phyloP scores from a whole-genome alignment of 768 basidiomycete genomes.

The Kwoniella bestiolae region DNA sequence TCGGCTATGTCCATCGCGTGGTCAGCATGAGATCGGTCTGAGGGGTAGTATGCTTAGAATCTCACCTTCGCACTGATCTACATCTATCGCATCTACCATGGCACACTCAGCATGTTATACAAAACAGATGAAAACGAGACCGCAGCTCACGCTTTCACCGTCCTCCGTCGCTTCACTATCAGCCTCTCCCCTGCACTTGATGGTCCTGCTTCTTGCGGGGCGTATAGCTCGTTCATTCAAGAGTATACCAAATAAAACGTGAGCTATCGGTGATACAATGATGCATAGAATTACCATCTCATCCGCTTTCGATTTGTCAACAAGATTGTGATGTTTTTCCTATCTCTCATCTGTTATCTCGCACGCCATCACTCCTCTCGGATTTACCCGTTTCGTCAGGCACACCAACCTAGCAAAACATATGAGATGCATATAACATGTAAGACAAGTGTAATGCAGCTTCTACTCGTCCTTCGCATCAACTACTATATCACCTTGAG shows the following conservation, averaged over 20 bases:
- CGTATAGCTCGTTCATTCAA: background rate
- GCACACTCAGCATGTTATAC: background rate
- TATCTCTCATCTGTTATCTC: background rate
- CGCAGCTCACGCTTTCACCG: slow-evolving; percentile 2
- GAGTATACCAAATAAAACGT: too few species aligned
- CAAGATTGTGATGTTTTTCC: background rate
- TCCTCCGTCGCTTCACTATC: slow-evolving; percentile 3
- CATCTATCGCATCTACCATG: slow-evolving; percentile 1
- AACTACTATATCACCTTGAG: slow-evolving; percentile 3
- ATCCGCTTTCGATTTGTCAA: background rate
- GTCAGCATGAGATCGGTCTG: background rate
- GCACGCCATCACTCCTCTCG: background rate
- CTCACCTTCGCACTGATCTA: slow-evolving; percentile 3
- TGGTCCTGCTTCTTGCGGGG: background rate
- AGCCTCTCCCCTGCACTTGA: background rate
- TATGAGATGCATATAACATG: too few species aligned
- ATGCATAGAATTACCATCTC: background rate
- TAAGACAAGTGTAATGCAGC: background rate
- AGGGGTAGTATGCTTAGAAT: background rate
- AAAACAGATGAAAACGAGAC: background rate
- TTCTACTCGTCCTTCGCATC: background rate
- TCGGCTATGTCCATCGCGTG: background rate
- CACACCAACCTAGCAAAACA: too few species aligned
- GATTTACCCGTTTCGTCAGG: background rate
- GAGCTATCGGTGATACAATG: background rate